Evolutionary conservation across 768 basidiomycete species (phyloP).

Genomic region (Paxillus ammoniavirescens): DNA sequence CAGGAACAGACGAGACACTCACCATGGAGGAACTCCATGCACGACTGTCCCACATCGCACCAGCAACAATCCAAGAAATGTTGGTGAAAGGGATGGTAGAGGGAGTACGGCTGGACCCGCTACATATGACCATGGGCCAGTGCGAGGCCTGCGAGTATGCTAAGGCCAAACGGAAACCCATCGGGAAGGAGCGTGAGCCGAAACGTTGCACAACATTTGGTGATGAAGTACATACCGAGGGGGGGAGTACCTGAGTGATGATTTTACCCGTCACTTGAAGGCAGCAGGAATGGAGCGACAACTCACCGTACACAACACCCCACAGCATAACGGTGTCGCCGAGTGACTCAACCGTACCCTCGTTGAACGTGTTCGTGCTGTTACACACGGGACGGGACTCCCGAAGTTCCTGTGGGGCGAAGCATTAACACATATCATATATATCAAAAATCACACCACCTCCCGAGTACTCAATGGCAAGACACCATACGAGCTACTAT

Average conservation of each 20-base stretch:
- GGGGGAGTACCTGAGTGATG: neutral
- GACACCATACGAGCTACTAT: slow-evolving; percentile 8
- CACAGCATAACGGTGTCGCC: no score
- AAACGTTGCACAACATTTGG: no score
- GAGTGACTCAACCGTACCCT: no score
- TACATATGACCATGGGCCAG: neutral
- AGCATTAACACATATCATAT: no score
- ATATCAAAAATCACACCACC: no score
- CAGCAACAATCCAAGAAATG: neutral
- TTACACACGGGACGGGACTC: no score
- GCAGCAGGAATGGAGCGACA: neutral
- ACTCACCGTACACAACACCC: no score
- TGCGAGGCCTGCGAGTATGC: slow-evolving; percentile 9
- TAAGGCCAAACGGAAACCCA: slow-evolving; percentile 6
- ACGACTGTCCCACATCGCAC: neutral
- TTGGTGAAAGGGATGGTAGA: neutral
- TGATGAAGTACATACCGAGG: slow-evolving; percentile 6
- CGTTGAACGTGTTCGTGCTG: no score
- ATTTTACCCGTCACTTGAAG: neutral
- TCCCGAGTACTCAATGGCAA: neutral
- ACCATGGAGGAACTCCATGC: slow-evolving; percentile 1
- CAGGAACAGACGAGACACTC: neutral
- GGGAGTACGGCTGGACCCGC: neutral
- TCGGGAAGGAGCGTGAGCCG: neutral
- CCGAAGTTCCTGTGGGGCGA: no score